These are phyloP conservation scores for Kodamaea fungicola DNA, from an alignment of 1,139 yeast genomes.

Conservation along the genomic window DNA sequence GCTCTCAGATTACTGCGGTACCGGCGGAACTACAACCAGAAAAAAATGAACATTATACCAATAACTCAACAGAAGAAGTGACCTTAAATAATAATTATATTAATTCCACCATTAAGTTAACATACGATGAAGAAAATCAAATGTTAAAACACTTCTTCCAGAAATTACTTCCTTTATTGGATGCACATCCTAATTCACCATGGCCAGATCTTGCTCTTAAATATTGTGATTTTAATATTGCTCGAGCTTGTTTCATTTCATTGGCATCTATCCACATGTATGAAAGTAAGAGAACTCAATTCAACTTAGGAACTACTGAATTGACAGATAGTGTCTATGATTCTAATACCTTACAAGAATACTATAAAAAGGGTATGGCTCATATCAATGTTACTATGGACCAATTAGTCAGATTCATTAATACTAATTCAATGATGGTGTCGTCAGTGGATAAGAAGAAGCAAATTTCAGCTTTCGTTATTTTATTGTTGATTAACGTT, in stretches of 20 bases:
- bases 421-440: slow-evolving; percentile 11
- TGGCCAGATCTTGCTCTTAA: slow-evolving; percentile 56
- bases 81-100: background rate
- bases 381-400: slow-evolving; percentile 54
- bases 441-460: slow-evolving; percentile 28
- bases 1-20: background rate
- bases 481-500: slow-evolving; percentile 47
- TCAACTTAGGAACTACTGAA: background rate
- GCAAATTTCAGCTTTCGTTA: slow-evolving; percentile 45
- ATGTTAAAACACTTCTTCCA: slow-evolving; percentile 53
- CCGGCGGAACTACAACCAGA: background rate
- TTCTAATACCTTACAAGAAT: slow-evolving; percentile 20
- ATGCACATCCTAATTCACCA: slow-evolving; percentile 56
- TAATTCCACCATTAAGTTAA: slow-evolving; percentile 4
- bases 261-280: slow-evolving; percentile 52
- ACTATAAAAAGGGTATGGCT: slow-evolving; percentile 46
- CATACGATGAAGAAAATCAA: slow-evolving; percentile 45
- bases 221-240: slow-evolving; percentile 53
- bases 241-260: slow-evolving; percentile 52
- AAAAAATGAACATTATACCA: background rate
- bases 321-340: slow-evolving; percentile 1
- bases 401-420: slow-evolving; percentile 38
- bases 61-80: background rate
- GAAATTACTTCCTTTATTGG: slow-evolving; percentile 46
- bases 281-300: slow-evolving; percentile 35